Base-by-base conservation (phyloP, 441 rosid genomes). In the Populus tomentosa region DNA sequence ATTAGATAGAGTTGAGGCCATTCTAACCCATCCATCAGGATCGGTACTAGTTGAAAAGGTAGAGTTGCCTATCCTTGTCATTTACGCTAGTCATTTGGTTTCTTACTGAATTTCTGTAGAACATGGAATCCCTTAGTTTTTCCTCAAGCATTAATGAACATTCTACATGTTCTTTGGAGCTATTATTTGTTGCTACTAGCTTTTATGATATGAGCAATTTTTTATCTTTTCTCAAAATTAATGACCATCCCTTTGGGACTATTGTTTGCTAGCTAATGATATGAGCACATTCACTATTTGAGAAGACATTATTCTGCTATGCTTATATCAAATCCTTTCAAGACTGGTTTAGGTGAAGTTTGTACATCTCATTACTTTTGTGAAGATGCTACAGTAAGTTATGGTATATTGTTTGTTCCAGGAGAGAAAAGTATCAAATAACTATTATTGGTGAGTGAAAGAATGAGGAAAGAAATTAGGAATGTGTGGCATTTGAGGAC, bases 1-100 rank as follows among this genome's bases (percentile, higher is more conserved):
- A 8, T 84, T 94, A 4, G 98, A 95, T 80, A 87, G 98, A 87
- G 88, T 95, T 72, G 98, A 94, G 82, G 86, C 92, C 65, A 91
- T 95, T 82, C 16, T 90, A 67, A 90, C 91, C 33, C 88, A 89
- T 82, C 9, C 82, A 21, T 76, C 81, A 33, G 73, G 81, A 83
- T 46, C 5, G 11, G 20, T 63, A 24, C 28, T n/a, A 6, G 62
- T 11, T n/a, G 23, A 35, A 23, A 21, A 28, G 82, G 77, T 75
- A 24, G 23, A 46, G 8, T 2, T 32, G 24, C 16, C 30, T 8
- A 36, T 59, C 59, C 77, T 35, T 20, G 24, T 69, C 23, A 24
- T n/a, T 30, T 35, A 35, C 63, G 4, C 26, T 20, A 42, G 6
- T 59, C 67, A 20, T 69, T 46, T 35, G 46, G 7, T 68, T 35